Evolutionary conservation across 2,329 filamentous ascomycete species (phyloP).

Genomic region (Akanthomyces dipterigenus): DNA sequence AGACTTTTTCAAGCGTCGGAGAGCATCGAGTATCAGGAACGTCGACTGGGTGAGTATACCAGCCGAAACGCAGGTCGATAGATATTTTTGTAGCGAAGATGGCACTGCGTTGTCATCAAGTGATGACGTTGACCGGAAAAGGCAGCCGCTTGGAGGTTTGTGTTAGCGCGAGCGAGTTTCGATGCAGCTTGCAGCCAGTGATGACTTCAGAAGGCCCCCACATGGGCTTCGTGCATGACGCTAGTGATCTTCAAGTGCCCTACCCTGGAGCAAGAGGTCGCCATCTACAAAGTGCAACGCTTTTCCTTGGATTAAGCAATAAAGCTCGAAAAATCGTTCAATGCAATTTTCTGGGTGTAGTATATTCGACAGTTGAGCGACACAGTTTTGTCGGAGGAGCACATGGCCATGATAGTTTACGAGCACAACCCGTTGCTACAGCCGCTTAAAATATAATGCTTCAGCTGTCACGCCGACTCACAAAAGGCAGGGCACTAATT

Average conservation of each 20-base stretch:
- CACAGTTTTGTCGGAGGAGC: too few species aligned
- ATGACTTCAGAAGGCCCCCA: conserved; percentile 13
- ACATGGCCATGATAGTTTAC: too few species aligned
- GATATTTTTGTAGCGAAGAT: not conserved
- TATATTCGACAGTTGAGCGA: too few species aligned
- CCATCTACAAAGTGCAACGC: not conserved
- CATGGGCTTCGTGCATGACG: not conserved
- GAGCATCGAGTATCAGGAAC: not conserved
- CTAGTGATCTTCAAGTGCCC: not conserved
- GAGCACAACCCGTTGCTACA: too few species aligned
- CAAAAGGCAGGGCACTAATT: too few species aligned
- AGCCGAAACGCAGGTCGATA: not conserved
- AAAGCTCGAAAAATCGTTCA: not conserved
- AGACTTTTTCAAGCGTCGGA: not conserved
- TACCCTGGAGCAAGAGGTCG: not conserved
- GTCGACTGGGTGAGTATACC: not conserved
- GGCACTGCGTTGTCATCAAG: not conserved
- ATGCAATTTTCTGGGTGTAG: too few species aligned
- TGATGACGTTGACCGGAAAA: conserved; percentile 10
- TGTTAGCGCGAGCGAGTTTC: conserved; percentile 5
- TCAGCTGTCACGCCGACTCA: too few species aligned
- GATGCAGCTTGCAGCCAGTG: conserved; percentile 7
- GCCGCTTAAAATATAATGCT: too few species aligned
- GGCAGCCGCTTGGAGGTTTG: not conserved
- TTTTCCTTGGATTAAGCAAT: not conserved